Evolutionary conservation across 225 moss, liverwort and hornwort species (phyloP), one percentile per base, ranked within the genome.

Genomic region (Climacium dendroides): DNA sequence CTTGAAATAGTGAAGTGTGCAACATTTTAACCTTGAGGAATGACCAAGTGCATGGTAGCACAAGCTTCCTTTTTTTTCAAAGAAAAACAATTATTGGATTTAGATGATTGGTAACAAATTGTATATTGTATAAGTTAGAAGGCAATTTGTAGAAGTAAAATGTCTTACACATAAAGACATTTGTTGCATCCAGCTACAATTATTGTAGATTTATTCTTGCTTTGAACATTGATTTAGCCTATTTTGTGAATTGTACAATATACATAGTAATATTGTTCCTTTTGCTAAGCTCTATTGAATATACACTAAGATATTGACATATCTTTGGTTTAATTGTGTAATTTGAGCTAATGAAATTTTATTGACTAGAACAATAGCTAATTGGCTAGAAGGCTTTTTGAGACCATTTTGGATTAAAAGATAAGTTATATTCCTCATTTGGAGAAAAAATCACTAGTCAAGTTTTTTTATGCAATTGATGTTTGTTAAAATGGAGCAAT

Each of bases 191-290:
- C 15, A 25, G 15, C 8, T 25, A 41, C 69, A 41, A 41, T 70
- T 70, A 41, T 25, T 70, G 3, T 2, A 12, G 7, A 3, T 2
- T 3, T 23, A 41, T 0, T 4, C 24, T 39, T 70, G 5, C 4
- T 0, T 41, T 37, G 9, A 70, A 70, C 8, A 25, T 14, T 67
- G 19, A 1, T 64, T 64, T 35, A 34, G 34, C 0, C 34, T 7
- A 34, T 63, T 63, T n/a, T 65, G n/a, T 65, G 19, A 35, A 11
- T 6, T 65, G 11, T 1, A n/a, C 2, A 35, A 1, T 35, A 35
- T 66, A 66, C 2, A 65, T n/a, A 22, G 11, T 70, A 41, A 41
- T 41, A 3, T 69, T 70, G 15, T 8, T 8, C 4, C 15, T 41
- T 70, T 39, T 70, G 5, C 2, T 41, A 5, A 39, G 4, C 3